Conservation (phyloP, 2,329 filamentous ascomycete species). For the Colletotrichum brevisporum region DNA sequence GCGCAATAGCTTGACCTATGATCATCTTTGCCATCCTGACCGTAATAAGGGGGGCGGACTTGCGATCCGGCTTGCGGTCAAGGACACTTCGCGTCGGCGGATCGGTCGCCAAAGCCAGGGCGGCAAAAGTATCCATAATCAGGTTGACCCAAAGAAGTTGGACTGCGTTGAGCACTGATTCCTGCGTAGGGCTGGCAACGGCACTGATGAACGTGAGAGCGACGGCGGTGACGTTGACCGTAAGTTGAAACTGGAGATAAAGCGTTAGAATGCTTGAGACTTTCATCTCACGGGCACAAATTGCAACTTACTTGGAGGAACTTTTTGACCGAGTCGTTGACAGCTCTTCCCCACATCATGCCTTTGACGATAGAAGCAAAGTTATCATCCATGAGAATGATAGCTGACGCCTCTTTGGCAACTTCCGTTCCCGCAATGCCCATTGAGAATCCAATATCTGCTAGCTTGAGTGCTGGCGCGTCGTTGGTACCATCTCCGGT, state of each 20-base stretch:
- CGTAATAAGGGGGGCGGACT: slow-evolving; percentile 37
- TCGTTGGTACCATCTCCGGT: slow-evolving; percentile 79
- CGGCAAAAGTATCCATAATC: slow-evolving; percentile 75
- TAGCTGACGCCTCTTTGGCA: slow-evolving; percentile 72
- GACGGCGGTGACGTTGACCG: slow-evolving; percentile 75
- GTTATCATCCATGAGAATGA: slow-evolving; percentile 75
- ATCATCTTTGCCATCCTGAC: slow-evolving; percentile 74
- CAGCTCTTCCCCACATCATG: slow-evolving; percentile 73
- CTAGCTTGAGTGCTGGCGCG: slow-evolving; percentile 75
- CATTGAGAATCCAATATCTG: slow-evolving; percentile 78
- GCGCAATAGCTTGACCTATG: slow-evolving; percentile 72
- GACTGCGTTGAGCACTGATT: slow-evolving; percentile 71
- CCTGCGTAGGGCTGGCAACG: slow-evolving; percentile 62
- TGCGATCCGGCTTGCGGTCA: slow-evolving; percentile 63
- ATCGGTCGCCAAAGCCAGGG: slow-evolving; percentile 60
- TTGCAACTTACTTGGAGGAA: slow-evolving; percentile 66
- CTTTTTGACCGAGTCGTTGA: slow-evolving; percentile 75
- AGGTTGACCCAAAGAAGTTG: slow-evolving; percentile 75
- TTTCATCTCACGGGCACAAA: not conserved
- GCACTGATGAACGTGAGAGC: slow-evolving; percentile 72
- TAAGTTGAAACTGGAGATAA: slow-evolving; percentile 68
- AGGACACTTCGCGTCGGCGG: slow-evolving; percentile 51
- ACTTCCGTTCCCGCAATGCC: slow-evolving; percentile 77
- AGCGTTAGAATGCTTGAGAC: slow-evolving; percentile 73
- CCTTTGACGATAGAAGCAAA: slow-evolving; percentile 75